Conservation (phyloP, 805 yeast species). For the Komagataella kurtzmanii region DNA sequence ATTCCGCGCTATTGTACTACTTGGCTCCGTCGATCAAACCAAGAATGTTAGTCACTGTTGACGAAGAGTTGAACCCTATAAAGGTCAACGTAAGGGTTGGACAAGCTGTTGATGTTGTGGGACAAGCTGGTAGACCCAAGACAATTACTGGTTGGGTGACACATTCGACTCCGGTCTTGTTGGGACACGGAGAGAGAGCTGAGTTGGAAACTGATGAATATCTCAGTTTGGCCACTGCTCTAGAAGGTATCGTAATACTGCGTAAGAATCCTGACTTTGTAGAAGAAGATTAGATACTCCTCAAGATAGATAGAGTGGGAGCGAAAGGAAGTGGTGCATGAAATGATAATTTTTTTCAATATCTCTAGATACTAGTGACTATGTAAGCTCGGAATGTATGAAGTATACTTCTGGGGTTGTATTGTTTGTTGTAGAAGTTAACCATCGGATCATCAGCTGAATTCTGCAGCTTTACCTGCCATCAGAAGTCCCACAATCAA, state of each 20-base stretch:
- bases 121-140: slow-evolving; percentile 98
- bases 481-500: slow-evolving; percentile 92
- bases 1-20: slow-evolving; percentile 74
- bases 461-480: slow-evolving; percentile 92
- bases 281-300: neutral
- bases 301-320: neutral
- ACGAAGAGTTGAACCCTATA: slow-evolving; percentile 79
- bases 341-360: neutral
- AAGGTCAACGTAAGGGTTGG: slow-evolving; percentile 97
- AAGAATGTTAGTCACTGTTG: slow-evolving; percentile 84
- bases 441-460: slow-evolving; percentile 30
- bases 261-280: slow-evolving; percentile 74
- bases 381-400: neutral
- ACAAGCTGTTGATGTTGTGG: slow-evolving; percentile 97
- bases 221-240: slow-evolving; percentile 60
- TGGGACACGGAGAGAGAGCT: slow-evolving; percentile 92
- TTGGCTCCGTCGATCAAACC: slow-evolving; percentile 86
- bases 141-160: slow-evolving; percentile 99
- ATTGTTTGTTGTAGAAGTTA: neutral
- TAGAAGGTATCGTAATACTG: slow-evolving; percentile 90
- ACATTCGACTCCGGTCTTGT: slow-evolving; percentile 90
- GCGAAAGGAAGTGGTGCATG: neutral
- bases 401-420: neutral
- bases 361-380: neutral
- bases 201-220: slow-evolving; percentile 94